These are phyloP conservation scores for Coriolopsis trogii DNA, from an alignment of 1,284 basidiomycete species.

Conservation along the genomic window DNA sequence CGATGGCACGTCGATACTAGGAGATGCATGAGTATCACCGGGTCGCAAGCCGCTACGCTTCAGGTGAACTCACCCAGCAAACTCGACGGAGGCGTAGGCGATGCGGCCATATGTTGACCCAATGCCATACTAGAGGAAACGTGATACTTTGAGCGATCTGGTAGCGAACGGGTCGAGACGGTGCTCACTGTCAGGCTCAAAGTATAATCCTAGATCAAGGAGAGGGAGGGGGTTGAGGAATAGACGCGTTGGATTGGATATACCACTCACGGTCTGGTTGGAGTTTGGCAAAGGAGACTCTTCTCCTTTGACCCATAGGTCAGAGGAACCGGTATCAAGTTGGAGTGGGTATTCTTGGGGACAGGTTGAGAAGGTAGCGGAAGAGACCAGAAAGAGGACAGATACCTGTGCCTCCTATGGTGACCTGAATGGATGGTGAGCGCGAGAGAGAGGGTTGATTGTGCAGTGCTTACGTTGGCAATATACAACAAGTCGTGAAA, in stretches of 20 bases:
- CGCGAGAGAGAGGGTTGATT: neutral
- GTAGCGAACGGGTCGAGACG: slow-evolving; percentile 2
- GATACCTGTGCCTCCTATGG: slow-evolving; percentile 62
- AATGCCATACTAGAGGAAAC: slow-evolving; percentile 70
- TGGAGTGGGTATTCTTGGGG: slow-evolving; percentile 65
- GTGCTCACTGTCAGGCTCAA: slow-evolving; percentile 63
- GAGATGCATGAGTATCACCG: neutral
- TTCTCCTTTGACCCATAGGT: slow-evolving; percentile 72
- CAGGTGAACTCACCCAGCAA: slow-evolving; percentile 60
- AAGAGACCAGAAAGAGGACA: slow-evolving; percentile 28
- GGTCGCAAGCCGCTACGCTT: neutral
- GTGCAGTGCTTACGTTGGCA: slow-evolving; percentile 56
- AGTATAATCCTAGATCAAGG: slow-evolving; percentile 39
- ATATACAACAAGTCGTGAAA: slow-evolving; percentile 77
- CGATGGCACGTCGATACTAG: slow-evolving; percentile 60
- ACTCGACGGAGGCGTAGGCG: slow-evolving; percentile 60
- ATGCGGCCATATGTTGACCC: slow-evolving; percentile 74
- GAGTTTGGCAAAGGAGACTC: slow-evolving; percentile 54
- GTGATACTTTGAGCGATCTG: no score
- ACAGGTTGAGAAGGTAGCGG: neutral
- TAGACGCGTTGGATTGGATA: no score
- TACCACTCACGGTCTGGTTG: slow-evolving; percentile 50
- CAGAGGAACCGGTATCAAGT: slow-evolving; percentile 81
- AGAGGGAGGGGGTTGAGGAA: neutral
- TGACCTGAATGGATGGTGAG: slow-evolving; percentile 47